Conservation (phyloP, 192 early-diverging fungal genomes). For the Coemansia sp. region DNA sequence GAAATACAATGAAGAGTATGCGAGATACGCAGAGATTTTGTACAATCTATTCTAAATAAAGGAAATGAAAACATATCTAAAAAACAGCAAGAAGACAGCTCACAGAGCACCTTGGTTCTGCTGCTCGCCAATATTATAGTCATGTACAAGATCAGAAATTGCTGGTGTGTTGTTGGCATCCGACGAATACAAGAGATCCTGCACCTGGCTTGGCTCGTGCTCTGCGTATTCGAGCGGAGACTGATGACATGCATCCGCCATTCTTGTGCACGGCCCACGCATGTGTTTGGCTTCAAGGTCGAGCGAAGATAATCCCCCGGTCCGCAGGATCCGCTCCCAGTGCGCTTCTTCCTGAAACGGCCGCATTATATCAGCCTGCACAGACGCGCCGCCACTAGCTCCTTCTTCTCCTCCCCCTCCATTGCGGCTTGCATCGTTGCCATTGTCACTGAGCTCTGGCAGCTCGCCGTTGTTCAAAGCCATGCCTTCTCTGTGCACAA, state of each 20-base stretch:
- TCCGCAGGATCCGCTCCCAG: conserved; percentile 40
- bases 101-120: neutral
- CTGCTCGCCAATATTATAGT: neutral
- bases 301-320: conserved; percentile 23
- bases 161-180: neutral
- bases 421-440: neutral
- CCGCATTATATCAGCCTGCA: conserved; percentile 22
- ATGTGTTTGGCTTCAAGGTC: neutral
- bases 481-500: neutral
- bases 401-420: neutral
- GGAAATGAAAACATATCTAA: no score
- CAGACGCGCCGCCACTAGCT: neutral
- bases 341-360: conserved; percentile 28
- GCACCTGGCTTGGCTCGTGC: neutral
- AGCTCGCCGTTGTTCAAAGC: neutral
- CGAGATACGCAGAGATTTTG: no score
- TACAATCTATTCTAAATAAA: no score
- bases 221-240: neutral
- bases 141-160: conserved; percentile 4
- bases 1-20: no score
- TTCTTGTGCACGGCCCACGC: neutral
- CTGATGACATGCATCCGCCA: neutral
- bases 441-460: neutral
- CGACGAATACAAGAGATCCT: neutral
- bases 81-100: no score